Evolutionary conservation across 2,329 filamentous ascomycete species (phyloP), one percentile per base, ranked within the genome.

Genomic region (Bertia moriformis): DNA sequence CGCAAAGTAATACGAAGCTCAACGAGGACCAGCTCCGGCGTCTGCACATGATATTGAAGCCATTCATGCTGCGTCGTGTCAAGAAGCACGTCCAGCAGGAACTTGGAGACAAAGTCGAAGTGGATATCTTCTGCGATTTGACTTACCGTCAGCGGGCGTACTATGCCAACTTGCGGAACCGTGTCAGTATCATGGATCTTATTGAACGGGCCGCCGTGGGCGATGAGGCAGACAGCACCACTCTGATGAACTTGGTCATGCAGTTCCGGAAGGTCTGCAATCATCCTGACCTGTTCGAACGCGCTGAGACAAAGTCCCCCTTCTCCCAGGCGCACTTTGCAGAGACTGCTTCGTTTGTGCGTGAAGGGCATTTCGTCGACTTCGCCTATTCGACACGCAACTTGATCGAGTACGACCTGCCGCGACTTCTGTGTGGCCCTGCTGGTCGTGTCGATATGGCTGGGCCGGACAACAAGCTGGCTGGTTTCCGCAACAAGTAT

Each of bases 11-110:
- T 55, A 96, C 89, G n/a, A 96, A 96, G 57, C 79, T 98, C 42
- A 98, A 98, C 52, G 91, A 98, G 57, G 89, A 95, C 54, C 91
- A 98, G 62, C 77, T 98, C 39, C 87, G 87, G 62, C 85, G 91
- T 62, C 66, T 98, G 49, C 91, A 98, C 59, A 94, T 96, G 88
- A 98, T 98, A 49, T 64, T 98, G 48, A 96, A 98, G 63, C 91
- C 91, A 0, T 98, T 98, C 67, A 98, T 98, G 91, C 75, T 98
- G 57, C 85, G 91, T 50, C 89, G 91, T 74, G 86, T 98, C 61
- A 98, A 98, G 77, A 96, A 96, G 66, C 89, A 98, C 57, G 91
- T 98, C 38, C 91, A 98, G 58, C 95, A 96, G 60, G 91, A 98
- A 58, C 76, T 98, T 38, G 91, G 91, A 37, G 91, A 98, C 73